Evolutionary conservation across 495 filamentous ascomycete species (phyloP).

Genomic region (Tuber melanosporum): DNA sequence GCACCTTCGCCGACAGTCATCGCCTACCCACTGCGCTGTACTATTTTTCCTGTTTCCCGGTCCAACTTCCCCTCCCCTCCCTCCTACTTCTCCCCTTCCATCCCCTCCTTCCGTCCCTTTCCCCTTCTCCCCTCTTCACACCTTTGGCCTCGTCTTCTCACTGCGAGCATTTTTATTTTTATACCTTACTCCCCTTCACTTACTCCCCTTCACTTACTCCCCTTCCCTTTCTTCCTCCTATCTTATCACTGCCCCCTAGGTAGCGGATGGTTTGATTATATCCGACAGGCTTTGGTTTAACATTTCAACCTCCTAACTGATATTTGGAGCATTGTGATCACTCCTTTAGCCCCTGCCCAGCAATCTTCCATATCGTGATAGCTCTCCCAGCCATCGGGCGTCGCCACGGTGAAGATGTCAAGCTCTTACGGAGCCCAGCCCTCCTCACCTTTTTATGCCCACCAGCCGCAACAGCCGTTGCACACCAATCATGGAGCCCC

Average conservation of each 20-base stretch:
- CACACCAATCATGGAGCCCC: neutral
- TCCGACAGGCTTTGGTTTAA: neutral
- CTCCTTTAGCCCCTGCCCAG: neutral
- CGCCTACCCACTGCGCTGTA: neutral
- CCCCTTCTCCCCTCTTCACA: neutral
- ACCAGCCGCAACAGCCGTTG: neutral
- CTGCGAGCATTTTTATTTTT: neutral
- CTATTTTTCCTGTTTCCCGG: neutral
- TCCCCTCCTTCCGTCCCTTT: neutral
- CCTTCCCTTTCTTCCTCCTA: neutral
- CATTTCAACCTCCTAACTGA: neutral
- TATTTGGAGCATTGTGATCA: neutral
- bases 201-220: neutral
- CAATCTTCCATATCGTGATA: constrained; percentile 10
- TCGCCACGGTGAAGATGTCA: constrained; percentile 27
- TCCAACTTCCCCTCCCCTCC: neutral
- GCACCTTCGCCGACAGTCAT: neutral
- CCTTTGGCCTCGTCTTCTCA: neutral
- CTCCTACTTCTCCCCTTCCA: constrained; percentile 1
- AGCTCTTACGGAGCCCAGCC: constrained; percentile 16
- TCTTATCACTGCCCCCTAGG: neutral
- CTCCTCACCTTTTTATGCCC: constrained; percentile 21
- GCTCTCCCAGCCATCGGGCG: constrained; percentile 26
- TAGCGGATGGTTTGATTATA: neutral
- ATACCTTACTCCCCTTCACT: neutral